phyloP scores from a whole-genome alignment of 2,329 filamentous ascomycete genomes.

The Neofusicoccum cordaticola region DNA sequence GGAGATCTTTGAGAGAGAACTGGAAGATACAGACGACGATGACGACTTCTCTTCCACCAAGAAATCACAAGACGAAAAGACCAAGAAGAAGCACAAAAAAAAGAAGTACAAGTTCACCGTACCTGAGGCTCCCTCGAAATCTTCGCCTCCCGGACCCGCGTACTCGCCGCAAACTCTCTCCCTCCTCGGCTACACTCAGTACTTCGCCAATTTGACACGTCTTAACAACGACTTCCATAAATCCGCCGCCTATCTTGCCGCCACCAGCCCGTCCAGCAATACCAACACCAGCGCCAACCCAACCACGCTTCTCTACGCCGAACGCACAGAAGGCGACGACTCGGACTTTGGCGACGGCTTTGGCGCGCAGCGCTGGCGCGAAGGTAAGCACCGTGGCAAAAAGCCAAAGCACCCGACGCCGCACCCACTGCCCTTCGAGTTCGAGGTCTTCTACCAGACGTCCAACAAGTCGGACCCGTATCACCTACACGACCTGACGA shows the following conservation, averaged over 20 bases:
- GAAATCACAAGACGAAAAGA: slow-evolving; percentile 48
- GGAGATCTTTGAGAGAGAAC: not conserved
- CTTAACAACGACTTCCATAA: slow-evolving; percentile 71
- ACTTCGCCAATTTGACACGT: slow-evolving; percentile 87
- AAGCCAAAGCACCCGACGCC: slow-evolving; percentile 50
- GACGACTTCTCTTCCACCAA: slow-evolving; percentile 28
- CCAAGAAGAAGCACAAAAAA: slow-evolving; percentile 40
- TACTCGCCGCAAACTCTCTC: slow-evolving; percentile 84
- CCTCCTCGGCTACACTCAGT: slow-evolving; percentile 79
- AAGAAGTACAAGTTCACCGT: slow-evolving; percentile 49
- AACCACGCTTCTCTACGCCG: not conserved
- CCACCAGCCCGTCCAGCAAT: slow-evolving; percentile 23
- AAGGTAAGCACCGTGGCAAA: slow-evolving; percentile 60
- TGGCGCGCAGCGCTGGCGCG: slow-evolving; percentile 53
- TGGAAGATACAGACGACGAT: slow-evolving; percentile 33
- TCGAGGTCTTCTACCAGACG: slow-evolving; percentile 83
- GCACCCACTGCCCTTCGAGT: slow-evolving; percentile 64
- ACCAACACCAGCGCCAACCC: not conserved
- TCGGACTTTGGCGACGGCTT: slow-evolving; percentile 27
- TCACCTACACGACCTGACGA: slow-evolving; percentile 76
- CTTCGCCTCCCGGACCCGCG: slow-evolving; percentile 76
- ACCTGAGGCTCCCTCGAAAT: slow-evolving; percentile 70
- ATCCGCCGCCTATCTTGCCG: not conserved
- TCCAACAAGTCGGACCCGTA: slow-evolving; percentile 68
- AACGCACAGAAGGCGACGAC: slow-evolving; percentile 26